Evolutionary conservation across 2,329 filamentous ascomycete species (phyloP).

Genomic region (Blastomyces silverae): DNA sequence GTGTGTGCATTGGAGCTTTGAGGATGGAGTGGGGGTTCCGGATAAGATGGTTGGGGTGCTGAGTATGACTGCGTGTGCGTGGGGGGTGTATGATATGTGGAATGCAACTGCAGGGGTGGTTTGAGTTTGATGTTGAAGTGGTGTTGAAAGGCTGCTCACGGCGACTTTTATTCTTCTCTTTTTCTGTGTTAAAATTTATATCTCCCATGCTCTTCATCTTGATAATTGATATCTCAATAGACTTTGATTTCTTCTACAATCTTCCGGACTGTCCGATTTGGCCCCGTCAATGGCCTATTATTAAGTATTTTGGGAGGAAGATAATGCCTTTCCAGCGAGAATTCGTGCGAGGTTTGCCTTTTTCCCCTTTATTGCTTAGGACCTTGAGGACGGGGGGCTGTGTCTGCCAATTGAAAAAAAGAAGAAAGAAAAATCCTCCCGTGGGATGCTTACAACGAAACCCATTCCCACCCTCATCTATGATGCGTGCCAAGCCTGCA

Average conservation of each 20-base stretch:
- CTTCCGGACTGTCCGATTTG: neutral
- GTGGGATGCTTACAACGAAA: too few relatives aligned
- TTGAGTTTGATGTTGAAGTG: neutral
- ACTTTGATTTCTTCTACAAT: neutral
- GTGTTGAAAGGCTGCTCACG: too few relatives aligned
- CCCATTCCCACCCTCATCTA: neutral
- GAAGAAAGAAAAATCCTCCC: too few relatives aligned
- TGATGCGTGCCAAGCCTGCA: neutral
- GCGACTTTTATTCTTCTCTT: neutral
- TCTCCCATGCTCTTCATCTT: too few relatives aligned
- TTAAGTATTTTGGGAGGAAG: too few relatives aligned
- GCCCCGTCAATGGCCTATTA: too few relatives aligned
- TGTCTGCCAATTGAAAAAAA: neutral
- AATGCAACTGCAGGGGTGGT: slow-evolving; percentile 30
- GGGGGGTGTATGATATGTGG: slow-evolving; percentile 44
- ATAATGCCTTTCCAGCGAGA: too few relatives aligned
- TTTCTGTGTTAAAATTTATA: neutral
- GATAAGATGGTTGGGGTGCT: slow-evolving; percentile 54
- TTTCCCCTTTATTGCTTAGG: too few relatives aligned
- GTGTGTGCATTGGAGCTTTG: slow-evolving; percentile 74
- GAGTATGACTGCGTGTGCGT: slow-evolving; percentile 48
- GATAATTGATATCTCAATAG: too few relatives aligned
- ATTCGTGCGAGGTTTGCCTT: too few relatives aligned
- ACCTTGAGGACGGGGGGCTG: neutral
- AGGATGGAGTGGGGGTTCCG: slow-evolving; percentile 55